Evolutionary conservation across 2,329 filamentous ascomycete genomes (phyloP).

Genomic region (Alternaria tenuissima): DNA sequence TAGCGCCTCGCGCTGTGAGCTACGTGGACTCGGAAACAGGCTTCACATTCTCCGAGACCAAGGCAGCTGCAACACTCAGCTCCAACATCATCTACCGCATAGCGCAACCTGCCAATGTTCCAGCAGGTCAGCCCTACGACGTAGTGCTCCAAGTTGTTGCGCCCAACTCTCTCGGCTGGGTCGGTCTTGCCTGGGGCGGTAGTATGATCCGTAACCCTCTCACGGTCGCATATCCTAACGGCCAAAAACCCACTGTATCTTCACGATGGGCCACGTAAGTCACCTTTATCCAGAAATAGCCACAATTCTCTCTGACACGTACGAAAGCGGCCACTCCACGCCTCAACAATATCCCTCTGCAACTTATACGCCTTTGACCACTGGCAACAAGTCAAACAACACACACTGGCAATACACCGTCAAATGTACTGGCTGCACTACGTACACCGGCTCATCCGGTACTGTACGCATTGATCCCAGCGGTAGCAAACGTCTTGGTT

Average conservation of each 20-base stretch:
- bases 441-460: conserved; percentile 28
- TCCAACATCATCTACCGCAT: conserved; percentile 41
- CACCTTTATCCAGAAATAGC: not conserved
- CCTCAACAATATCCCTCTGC: conserved; percentile 37
- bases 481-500: conserved; percentile 31
- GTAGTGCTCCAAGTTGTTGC: conserved; percentile 41
- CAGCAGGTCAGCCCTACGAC: conserved; percentile 32
- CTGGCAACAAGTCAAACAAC: conserved; percentile 39
- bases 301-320: not conserved
- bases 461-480: conserved; percentile 29
- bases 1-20: conserved; percentile 25
- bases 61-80: conserved; percentile 36
- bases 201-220: conserved; percentile 45
- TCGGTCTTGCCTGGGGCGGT: conserved; percentile 42
- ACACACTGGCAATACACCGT: conserved; percentile 46
- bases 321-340: conserved; percentile 31
- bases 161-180: conserved; percentile 40
- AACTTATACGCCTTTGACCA: conserved; percentile 31
- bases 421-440: conserved; percentile 43
- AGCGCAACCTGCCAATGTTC: conserved; percentile 33
- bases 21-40: conserved; percentile 41
- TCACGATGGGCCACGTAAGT: conserved; percentile 45
- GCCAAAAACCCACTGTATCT: conserved; percentile 34
- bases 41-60: conserved; percentile 46
- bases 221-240: conserved; percentile 41